Conservation (phyloP, 331 rosid genomes). For the Pyrus hybrid region DNA sequence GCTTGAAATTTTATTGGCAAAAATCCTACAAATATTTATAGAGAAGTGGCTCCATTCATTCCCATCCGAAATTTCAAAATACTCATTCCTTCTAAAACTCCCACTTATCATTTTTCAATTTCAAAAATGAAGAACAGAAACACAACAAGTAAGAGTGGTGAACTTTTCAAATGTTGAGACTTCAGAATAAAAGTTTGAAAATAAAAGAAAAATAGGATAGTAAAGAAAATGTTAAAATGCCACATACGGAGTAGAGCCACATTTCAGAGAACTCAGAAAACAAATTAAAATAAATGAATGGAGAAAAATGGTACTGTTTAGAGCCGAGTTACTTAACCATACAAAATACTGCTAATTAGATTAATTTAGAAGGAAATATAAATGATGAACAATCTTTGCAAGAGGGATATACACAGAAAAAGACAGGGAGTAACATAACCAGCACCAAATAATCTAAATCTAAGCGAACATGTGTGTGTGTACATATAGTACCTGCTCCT, state of each 20-base stretch:
- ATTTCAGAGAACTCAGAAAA: neutral
- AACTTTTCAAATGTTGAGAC: neutral
- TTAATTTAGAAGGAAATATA: neutral
- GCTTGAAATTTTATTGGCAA: neutral
- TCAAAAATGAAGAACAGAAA: neutral
- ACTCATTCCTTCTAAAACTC: neutral
- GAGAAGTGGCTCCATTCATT: neutral
- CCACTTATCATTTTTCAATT: neutral
- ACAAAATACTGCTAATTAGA: neutral
- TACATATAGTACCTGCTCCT: constrained; percentile 50
- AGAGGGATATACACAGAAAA: neutral
- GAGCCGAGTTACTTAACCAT: neutral
- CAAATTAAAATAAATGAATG: neutral
- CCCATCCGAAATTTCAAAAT: neutral
- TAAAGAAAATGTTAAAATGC: neutral
- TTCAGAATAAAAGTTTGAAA: neutral
- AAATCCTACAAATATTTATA: neutral
- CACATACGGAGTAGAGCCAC: neutral
- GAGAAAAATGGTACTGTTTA: neutral
- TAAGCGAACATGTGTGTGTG: neutral
- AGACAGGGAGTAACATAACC: neutral
- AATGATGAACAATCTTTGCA: neutral
- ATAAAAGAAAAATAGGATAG: neutral
- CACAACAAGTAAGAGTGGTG: neutral
- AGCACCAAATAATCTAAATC: neutral